phyloP scores from a whole-genome alignment of 2,329 filamentous ascomycete genomes.

The Rutstroemia sydowiana region DNA sequence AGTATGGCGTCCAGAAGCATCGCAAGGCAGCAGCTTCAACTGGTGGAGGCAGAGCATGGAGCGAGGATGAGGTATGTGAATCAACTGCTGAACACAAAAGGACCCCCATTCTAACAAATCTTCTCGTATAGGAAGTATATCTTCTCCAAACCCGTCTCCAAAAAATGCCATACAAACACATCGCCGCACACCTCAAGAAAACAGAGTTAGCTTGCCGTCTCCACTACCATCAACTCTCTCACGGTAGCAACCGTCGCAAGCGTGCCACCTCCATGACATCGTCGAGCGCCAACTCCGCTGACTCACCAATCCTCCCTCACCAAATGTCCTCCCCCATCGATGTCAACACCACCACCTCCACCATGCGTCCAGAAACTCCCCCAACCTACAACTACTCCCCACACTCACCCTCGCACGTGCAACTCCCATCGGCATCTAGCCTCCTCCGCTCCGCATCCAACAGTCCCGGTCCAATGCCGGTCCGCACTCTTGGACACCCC shows the following conservation, averaged over 20 bases:
- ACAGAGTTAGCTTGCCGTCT: slow-evolving; percentile 81
- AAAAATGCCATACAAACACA: slow-evolving; percentile 89
- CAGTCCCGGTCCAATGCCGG: too few species aligned
- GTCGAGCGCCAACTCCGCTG: slow-evolving; percentile 46
- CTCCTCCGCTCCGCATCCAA: slow-evolving; percentile 46
- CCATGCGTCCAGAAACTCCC: slow-evolving; percentile 18
- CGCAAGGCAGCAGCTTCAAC: slow-evolving; percentile 62
- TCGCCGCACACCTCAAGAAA: slow-evolving; percentile 77
- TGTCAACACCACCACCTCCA: slow-evolving; percentile 28
- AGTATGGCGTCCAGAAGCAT: slow-evolving; percentile 55
- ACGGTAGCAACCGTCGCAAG: slow-evolving; percentile 74
- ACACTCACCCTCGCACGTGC: slow-evolving; percentile 26
- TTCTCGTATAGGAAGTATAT: slow-evolving; percentile 60
- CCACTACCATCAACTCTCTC: slow-evolving; percentile 80
- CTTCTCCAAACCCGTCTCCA: slow-evolving; percentile 76
- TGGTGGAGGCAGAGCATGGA: slow-evolving; percentile 74
- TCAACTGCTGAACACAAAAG: neutral
- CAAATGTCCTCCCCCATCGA: slow-evolving; percentile 44
- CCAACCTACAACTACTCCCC: slow-evolving; percentile 34
- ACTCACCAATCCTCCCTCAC: slow-evolving; percentile 43
- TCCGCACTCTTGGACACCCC: slow-evolving; percentile 39
- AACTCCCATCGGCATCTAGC: slow-evolving; percentile 39
- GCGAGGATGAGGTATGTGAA: slow-evolving; percentile 66
- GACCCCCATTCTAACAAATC: neutral
- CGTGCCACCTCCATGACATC: slow-evolving; percentile 65